Conservation (phyloP, 768 basidiomycete species). For the Phylloporus sp. region DNA sequence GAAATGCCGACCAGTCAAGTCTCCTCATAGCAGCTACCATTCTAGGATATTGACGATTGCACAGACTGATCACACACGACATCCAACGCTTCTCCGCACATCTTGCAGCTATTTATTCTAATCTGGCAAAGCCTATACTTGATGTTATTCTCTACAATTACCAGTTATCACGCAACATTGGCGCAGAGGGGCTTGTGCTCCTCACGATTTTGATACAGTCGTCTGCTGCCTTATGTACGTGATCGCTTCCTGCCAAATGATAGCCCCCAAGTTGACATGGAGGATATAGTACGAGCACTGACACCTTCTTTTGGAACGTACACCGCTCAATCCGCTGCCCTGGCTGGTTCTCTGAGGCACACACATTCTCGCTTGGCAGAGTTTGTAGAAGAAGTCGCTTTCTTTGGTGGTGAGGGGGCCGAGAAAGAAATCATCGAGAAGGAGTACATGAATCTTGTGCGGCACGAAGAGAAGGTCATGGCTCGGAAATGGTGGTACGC, state of each 20-base stretch:
- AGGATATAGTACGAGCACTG: slow-evolving; percentile 67
- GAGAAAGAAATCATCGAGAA: slow-evolving; percentile 91
- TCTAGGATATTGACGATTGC: slow-evolving; percentile 9
- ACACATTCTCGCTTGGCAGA: slow-evolving; percentile 89
- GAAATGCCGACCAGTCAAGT: slow-evolving; percentile 88
- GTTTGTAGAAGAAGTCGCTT: slow-evolving; percentile 85
- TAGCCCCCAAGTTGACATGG: background rate
- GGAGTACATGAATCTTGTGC: slow-evolving; percentile 78
- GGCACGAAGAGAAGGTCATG: slow-evolving; percentile 81
- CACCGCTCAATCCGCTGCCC: slow-evolving; percentile 81
- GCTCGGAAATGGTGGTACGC: slow-evolving; percentile 84
- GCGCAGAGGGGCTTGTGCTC: slow-evolving; percentile 84
- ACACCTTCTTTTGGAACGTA: slow-evolving; percentile 93
- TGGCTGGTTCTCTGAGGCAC: slow-evolving; percentile 86
- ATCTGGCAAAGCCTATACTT: slow-evolving; percentile 88
- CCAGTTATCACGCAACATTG: slow-evolving; percentile 89
- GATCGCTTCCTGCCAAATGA: background rate
- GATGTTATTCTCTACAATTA: slow-evolving; percentile 96
- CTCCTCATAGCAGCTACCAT: background rate
- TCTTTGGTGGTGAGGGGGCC: slow-evolving; percentile 81
- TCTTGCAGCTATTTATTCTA: slow-evolving; percentile 90
- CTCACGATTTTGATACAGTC: slow-evolving; percentile 82
- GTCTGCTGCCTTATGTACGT: slow-evolving; percentile 77
- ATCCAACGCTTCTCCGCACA: slow-evolving; percentile 89
- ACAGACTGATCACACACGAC: slow-evolving; percentile 92